phyloP scores from a whole-genome alignment of 495 filamentous ascomycete species.

The Penicillium taxi region DNA sequence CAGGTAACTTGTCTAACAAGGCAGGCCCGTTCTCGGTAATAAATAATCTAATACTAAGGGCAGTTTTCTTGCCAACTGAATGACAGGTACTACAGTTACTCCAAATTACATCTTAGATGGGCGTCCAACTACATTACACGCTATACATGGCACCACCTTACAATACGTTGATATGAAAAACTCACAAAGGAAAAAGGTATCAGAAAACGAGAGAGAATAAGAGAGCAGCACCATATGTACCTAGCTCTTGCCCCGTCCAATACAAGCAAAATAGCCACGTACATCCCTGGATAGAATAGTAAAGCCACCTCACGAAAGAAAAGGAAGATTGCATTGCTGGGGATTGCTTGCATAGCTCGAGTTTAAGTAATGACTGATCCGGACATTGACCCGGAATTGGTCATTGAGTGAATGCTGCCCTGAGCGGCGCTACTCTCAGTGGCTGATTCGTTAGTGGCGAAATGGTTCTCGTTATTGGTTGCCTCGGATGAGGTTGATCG shows the following conservation, averaged over 20 bases:
- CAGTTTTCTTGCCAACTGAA: too few relatives aligned
- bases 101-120: too few relatives aligned
- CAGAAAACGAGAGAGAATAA: constrained; percentile 11
- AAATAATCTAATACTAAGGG: too few relatives aligned
- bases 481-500: constrained; percentile 17
- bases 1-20: too few relatives aligned
- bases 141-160: too few relatives aligned
- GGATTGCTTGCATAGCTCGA: constrained; percentile 5
- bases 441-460: constrained; percentile 15
- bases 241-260: constrained; percentile 6
- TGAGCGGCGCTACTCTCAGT: constrained; percentile 13
- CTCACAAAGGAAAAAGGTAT: constrained; percentile 3
- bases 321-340: constrained; percentile 5
- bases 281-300: neutral
- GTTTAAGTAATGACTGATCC: constrained; percentile 22
- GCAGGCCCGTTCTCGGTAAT: too few relatives aligned
- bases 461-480: constrained; percentile 13
- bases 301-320: constrained; percentile 1
- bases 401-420: constrained; percentile 30
- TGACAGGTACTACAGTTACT: too few relatives aligned
- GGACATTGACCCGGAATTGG: constrained; percentile 29
- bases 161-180: too few relatives aligned
- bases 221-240: constrained; percentile 17
- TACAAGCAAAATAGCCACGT: neutral
- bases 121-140: too few relatives aligned